Percentiles rank a stretch among this genome's conserved stretches.
Evolutionary conservation across 768 basidiomycete species (phyloP).

Genomic region (Rhizopogon rudus): DNA sequence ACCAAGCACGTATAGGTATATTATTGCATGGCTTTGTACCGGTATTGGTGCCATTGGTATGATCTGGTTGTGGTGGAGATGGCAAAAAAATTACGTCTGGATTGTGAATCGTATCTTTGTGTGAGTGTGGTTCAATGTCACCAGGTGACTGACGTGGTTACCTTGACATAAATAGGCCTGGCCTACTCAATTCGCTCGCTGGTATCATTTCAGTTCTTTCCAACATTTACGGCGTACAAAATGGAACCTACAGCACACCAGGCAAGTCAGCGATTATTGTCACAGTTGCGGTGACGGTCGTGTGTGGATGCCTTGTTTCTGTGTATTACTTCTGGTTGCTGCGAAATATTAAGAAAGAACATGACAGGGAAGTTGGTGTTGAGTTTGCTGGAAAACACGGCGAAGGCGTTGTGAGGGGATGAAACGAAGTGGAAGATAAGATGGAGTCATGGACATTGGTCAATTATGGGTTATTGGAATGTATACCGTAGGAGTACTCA

Average conservation of each 20-base stretch:
- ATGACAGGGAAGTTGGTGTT: constrained; percentile 36
- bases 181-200: constrained; percentile 50
- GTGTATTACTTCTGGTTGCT: constrained; percentile 44
- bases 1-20: constrained; percentile 31
- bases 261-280: constrained; percentile 45
- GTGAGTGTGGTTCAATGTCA: constrained; percentile 27
- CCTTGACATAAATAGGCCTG: constrained; percentile 36
- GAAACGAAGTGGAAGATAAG: not conserved
- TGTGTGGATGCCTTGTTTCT: constrained; percentile 36
- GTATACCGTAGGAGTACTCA: not conserved
- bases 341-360: constrained; percentile 37
- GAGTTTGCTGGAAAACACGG: constrained; percentile 40
- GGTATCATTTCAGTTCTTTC: constrained; percentile 52
- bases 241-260: constrained; percentile 37
- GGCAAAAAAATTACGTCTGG: constrained; percentile 58
- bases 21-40: constrained; percentile 51
- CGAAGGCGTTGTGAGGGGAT: constrained; percentile 29
- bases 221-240: constrained; percentile 45
- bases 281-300: constrained; percentile 32
- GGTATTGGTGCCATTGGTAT: constrained; percentile 49
- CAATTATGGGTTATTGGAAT: not conserved
- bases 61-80: constrained; percentile 57
- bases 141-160: constrained; percentile 3
- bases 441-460: not conserved
- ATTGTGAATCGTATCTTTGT: constrained; percentile 50